Conservation (phyloP, 1,284 basidiomycete species). For the Erythrobasidium hasegawianum region DNA sequence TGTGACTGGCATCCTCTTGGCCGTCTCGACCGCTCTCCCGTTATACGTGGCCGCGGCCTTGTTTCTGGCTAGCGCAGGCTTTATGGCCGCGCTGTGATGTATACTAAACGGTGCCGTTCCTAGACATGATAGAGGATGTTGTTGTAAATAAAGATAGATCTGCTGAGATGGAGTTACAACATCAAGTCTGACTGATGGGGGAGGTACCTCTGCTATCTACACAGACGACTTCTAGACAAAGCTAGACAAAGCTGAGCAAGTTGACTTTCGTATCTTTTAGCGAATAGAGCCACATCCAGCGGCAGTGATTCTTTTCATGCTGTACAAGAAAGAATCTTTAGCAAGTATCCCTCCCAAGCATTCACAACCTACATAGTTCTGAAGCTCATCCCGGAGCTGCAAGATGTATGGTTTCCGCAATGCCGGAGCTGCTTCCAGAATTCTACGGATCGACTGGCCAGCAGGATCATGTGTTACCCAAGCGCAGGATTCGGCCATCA, state of each 20-base stretch:
- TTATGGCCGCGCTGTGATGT: slow-evolving; percentile 22
- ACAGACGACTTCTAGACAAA: too few relatives aligned
- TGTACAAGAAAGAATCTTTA: neutral
- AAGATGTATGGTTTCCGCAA: slow-evolving; percentile 21
- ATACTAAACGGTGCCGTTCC: too few relatives aligned
- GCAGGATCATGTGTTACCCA: slow-evolving; percentile 36
- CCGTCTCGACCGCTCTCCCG: slow-evolving; percentile 67
- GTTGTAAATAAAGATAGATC: too few relatives aligned
- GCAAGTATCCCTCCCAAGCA: neutral
- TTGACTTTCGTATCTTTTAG: slow-evolving; percentile 27
- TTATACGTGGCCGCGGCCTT: slow-evolving; percentile 71
- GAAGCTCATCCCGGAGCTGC: slow-evolving; percentile 16
- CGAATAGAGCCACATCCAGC: slow-evolving; percentile 34
- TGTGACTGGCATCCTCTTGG: slow-evolving; percentile 72
- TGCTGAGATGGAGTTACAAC: too few relatives aligned
- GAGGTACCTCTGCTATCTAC: too few relatives aligned
- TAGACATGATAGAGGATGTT: too few relatives aligned
- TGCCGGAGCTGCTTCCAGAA: slow-evolving; percentile 22
- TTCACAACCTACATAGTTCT: slow-evolving; percentile 11
- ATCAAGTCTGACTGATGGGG: too few relatives aligned
- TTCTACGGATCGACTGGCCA: slow-evolving; percentile 12
- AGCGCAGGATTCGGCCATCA: slow-evolving; percentile 37
- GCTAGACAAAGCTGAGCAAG: slow-evolving; percentile 3
- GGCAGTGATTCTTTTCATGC: slow-evolving; percentile 24
- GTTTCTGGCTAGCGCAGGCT: slow-evolving; percentile 62